Base-by-base conservation (phyloP, 345 rosid genomes). In the Xanthoceras sorbifolium region DNA sequence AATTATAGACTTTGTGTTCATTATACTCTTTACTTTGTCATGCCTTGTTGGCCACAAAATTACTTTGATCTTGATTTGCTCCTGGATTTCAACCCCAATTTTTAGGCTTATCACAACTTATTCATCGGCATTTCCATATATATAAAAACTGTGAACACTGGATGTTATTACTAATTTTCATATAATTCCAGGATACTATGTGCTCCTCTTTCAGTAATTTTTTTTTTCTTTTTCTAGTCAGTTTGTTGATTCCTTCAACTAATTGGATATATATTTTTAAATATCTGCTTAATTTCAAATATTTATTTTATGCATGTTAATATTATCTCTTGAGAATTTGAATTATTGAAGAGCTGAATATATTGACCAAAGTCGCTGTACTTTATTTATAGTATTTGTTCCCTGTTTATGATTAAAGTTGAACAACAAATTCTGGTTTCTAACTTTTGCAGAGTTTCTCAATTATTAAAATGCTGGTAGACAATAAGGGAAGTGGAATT, bases 401-500 rank as follows among this genome's bases (percentile, higher is more conserved):
- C 10, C 5, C 60, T 44, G 11, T 50, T 50, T 17, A 67, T 63
- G 63, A 34, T 52, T 23, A n/a, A 17, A 14, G 50, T 62, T 57
- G 48, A 31, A 60, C 55, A 5, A 75, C 31, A 29, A 18, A 62
- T 20, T 76, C 18, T 34, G 57, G 31, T 44, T 68, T 69, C 50
- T 71, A 70, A 54, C 46, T 44, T 74, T 68, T 76, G 83, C 97
- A 96, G 99, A 90, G 97, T 81, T 90, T 96, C 80, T 80, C 90
- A 66, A 83, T 92, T 55, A 74, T 84, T 25, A 92, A 86, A 84
- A 81, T 77, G 46, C 73, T 90, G 84, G 83, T 89, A 62, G 97
- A 89, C 74, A 77, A 79, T 63, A 80, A 75, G 79, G 94, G 85
- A 77, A 81, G 69, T 72, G 81, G 65, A 68, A 64, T 85, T 75